Percentiles rank a stretch among this genome's conserved stretches.
These are phyloP conservation scores for Ophidiomyces ophidiicola DNA, from an alignment of 2,329 filamentous ascomycete species.

Conservation along the genomic window DNA sequence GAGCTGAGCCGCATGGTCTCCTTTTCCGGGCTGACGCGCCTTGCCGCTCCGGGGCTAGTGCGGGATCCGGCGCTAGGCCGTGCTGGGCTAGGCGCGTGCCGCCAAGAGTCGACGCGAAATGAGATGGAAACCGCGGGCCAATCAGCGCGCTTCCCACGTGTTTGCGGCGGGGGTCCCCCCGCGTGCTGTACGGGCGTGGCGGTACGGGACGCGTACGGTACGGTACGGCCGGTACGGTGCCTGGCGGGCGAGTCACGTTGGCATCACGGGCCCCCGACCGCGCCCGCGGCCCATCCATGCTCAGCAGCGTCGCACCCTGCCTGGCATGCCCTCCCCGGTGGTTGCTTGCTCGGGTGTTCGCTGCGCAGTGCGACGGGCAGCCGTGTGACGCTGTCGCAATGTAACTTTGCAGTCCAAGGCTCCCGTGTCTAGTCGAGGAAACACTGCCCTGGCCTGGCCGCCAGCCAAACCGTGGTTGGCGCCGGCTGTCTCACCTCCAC, in stretches of 20 bases:
- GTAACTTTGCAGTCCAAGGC: conserved; percentile 13
- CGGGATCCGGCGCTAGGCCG: neutral
- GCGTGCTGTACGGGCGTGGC: neutral
- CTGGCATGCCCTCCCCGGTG: no score
- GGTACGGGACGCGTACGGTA: neutral
- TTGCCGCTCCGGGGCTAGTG: conserved; percentile 5
- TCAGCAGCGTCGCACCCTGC: no score
- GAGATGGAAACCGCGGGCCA: conserved; percentile 2
- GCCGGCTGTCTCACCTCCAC: neutral
- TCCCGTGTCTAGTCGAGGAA: no score
- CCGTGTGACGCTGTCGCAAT: conserved; percentile 8
- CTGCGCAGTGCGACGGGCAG: conserved; percentile 5
- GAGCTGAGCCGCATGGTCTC: conserved; percentile 5
- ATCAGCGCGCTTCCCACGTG: conserved; percentile 10
- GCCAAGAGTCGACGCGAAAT: conserved; percentile 11
- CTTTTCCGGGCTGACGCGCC: neutral
- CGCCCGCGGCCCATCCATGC: no score
- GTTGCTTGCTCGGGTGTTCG: neutral
- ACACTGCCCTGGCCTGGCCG: neutral
- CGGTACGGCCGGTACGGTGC: neutral
- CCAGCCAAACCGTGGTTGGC: neutral
- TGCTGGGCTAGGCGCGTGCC: neutral
- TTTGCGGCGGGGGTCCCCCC: conserved; percentile 4
- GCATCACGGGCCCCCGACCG: no score
- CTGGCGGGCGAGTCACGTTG: no score